Base-by-base conservation (phyloP, 495 filamentous ascomycete species). In the Aspergillus cavernicola region DNA sequence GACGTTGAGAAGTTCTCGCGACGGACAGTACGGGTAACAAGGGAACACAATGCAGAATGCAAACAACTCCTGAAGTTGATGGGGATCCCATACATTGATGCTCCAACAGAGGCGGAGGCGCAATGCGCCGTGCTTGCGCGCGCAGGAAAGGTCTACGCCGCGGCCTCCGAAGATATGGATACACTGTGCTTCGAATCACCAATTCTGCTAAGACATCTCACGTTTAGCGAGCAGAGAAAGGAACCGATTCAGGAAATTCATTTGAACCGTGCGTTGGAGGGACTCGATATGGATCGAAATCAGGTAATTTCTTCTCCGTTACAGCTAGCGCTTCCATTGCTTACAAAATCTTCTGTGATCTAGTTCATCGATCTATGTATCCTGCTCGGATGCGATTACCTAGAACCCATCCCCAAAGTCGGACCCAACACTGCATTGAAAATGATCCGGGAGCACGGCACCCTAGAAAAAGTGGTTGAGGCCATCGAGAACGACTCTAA, bases 111-210 rank as follows among this genome's bases (percentile, higher is more conserved):
- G 69, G 93, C 93, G 6, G 93, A 98, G 72, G 93, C 93, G 2
- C 93, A 98, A 62, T 98, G 93, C 59, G 95, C 93, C 0, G 87
- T 85, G 26, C 78, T 99, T 48, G 93, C 93, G 2, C 79, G 88
- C 48, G 93, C 88, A 13, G 92, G 90, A 10, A 97, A 97, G 72
- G 93, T 98, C 28, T 99, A 93, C 58, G 93, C 91, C 13, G 93
- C 93, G 22, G 93, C 93, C 1, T 92, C 86, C 36, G 93, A 99
- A 74, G 93, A 99, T 73, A 99, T 99, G 93, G 93, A 99, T 64
- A 99, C 93, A 0, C 74, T 99, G 15, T 97, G 93, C 66, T 99
- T 97, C 66, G 83, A 97, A 53, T 77, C 90, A 11, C 93, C 93
- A 0, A 89, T 99, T 56, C 74, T 99, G 20, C 74, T 99, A 44